Evolutionary conservation across 1,139 yeast genomes (phyloP).

Genomic region (Starmera stellimalicola): DNA sequence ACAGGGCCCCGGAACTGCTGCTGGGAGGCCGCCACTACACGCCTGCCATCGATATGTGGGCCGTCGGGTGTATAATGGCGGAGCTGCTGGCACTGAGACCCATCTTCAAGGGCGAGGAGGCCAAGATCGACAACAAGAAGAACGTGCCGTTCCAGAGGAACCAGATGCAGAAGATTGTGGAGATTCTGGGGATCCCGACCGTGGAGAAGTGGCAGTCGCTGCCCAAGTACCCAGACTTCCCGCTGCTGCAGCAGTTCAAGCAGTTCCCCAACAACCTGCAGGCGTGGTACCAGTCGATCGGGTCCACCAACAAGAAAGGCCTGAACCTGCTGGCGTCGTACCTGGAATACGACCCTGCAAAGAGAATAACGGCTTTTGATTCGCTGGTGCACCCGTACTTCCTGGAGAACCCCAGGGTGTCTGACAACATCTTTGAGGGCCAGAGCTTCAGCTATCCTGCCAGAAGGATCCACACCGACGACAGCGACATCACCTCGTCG

Average conservation of each 20-base stretch:
- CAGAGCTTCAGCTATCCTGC: slow-evolving; percentile 56
- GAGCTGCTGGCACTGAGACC: slow-evolving; percentile 86
- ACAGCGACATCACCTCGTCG: slow-evolving; percentile 43
- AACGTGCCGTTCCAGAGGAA: slow-evolving; percentile 90
- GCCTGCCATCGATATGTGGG: slow-evolving; percentile 95
- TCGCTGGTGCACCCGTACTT: slow-evolving; percentile 76
- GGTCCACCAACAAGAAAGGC: slow-evolving; percentile 63
- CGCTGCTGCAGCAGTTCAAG: slow-evolving; percentile 55
- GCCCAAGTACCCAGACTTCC: slow-evolving; percentile 76
- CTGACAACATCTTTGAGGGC: slow-evolving; percentile 63
- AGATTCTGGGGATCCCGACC: slow-evolving; percentile 84
- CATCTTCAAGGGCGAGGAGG: slow-evolving; percentile 95
- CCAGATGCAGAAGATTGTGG: slow-evolving; percentile 83
- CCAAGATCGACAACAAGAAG: slow-evolving; percentile 87
- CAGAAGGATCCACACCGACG: slow-evolving; percentile 70
- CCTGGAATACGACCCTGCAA: slow-evolving; percentile 77
- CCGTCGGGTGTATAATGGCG: slow-evolving; percentile 93
- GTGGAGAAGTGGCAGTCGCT: slow-evolving; percentile 69
- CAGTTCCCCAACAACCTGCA: slow-evolving; percentile 58
- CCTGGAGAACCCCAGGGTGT: slow-evolving; percentile 54
- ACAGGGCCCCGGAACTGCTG: slow-evolving; percentile 88
- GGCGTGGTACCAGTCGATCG: slow-evolving; percentile 79
- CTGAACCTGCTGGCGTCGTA: slow-evolving; percentile 53
- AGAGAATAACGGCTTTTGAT: slow-evolving; percentile 63
- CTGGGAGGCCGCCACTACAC: slow-evolving; percentile 91